Base-by-base conservation (phyloP, 2,329 filamentous ascomycete species). In the Hymenoscyphus occultus region DNA sequence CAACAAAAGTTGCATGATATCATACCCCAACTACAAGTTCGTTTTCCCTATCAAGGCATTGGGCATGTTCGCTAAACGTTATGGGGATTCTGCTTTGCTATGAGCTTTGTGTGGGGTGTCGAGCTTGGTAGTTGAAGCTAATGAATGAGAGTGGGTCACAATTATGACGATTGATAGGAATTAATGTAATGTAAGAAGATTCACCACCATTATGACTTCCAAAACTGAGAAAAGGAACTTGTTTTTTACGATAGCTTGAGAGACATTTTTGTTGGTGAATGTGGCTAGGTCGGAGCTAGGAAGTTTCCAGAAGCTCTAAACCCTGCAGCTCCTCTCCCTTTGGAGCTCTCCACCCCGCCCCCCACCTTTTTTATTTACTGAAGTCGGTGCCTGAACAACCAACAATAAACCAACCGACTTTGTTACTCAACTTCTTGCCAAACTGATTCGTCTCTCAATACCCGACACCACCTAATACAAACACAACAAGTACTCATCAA, bases 1-100 rank as follows among this genome's bases (percentile, higher is more conserved):
- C 80, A 99, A 99, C 80, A 97, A 97, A 82, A 95, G 89, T 74
- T 98, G 94, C 82, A 98, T 97, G 92, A 99, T 99, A 70, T 95
- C 92, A 0, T 99, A 99, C 75, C 94, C 94, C 56, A 99, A 99
- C 82, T 99, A 99, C 83, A 99, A 98, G 81, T 95, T 97, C 77
- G 91, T 90, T 65, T 99, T 97, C 78, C 89, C 94, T 0, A 90
- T 98, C 76, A 96, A 96, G 80, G 95, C 95, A 1, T 77, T 99
- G 69, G 95, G 95, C 5, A 90, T 97, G 86, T 99, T 70, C 64
- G 70, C 73, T 2, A 74, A 70, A 62, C 65, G 65, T 51, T 75
- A 72, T 71, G 74, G 73, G 9, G 70, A 75, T 64, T 45, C 65
- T 13, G 65, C 57, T 22, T 65, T 75, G 51, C 22, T 66, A 13